Conservation (phyloP, 768 basidiomycete species). For the Tulasnella sp. region DNA sequence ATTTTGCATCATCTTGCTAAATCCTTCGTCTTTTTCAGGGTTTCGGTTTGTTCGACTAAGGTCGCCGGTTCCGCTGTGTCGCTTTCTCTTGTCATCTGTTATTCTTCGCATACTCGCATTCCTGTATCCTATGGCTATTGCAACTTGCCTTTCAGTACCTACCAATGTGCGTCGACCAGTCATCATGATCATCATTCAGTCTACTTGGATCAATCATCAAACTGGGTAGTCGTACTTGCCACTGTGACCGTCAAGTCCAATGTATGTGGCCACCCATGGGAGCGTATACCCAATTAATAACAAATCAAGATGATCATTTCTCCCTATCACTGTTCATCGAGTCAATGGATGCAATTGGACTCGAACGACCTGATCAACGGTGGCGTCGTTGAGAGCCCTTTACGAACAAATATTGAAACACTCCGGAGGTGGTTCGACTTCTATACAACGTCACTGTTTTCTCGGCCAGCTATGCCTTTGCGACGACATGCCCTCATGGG, state of each 20-base stretch:
- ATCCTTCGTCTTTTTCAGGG: conserved; percentile 39
- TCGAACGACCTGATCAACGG: no score
- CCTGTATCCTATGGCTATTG: not conserved
- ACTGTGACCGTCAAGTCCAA: no score
- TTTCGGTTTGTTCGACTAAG: conserved; percentile 89
- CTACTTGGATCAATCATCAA: no score
- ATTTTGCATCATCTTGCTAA: not conserved
- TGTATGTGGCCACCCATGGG: no score
- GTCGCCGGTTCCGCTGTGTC: not conserved
- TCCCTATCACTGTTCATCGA: no score
- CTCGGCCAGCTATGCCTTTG: not conserved
- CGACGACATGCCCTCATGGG: not conserved
- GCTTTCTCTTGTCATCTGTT: not conserved
- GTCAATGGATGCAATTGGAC: no score
- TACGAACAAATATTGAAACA: not conserved
- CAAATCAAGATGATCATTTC: no score
- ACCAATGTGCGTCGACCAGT: not conserved
- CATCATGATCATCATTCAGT: no score
- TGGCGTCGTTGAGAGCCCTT: not conserved
- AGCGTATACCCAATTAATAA: no score
- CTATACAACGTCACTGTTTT: not conserved
- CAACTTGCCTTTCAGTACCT: not conserved
- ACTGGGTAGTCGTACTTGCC: no score
- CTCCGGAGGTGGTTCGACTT: not conserved
- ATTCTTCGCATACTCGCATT: not conserved